A percentile compares a stretch with the other conserved stretches of the same genome.
Conservation (phyloP, 495 filamentous ascomycete species). For the Aspergillus incahuasiensis region DNA sequence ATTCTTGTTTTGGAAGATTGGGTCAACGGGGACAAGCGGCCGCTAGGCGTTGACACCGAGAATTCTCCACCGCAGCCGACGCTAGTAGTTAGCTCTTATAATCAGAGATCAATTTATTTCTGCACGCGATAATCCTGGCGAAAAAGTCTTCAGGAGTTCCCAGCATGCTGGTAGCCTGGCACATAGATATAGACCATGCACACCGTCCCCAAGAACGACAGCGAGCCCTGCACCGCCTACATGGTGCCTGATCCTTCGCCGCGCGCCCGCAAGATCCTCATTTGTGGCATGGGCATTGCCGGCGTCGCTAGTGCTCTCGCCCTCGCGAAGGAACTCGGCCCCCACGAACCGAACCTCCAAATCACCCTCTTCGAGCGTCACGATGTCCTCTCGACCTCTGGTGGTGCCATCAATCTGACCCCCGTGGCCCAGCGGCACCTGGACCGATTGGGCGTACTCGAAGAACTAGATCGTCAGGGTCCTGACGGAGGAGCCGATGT, state of each 20-base stretch:
- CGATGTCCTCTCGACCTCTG: constrained; percentile 50
- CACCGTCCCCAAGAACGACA: background rate
- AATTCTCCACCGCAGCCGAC: constrained; percentile 5
- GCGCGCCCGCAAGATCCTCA: constrained; percentile 30
- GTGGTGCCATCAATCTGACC: constrained; percentile 59
- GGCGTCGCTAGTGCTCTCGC: constrained; percentile 52
- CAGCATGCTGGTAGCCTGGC: background rate
- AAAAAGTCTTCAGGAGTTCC: background rate
- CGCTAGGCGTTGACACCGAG: background rate
- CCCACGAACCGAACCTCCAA: constrained; percentile 37
- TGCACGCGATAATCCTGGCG: background rate
- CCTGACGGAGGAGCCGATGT: constrained; percentile 42
- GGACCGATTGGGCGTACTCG: constrained; percentile 49
- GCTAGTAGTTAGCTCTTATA: background rate
- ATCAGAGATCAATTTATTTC: background rate
- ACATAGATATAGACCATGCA: constrained; percentile 3
- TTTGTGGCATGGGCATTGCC: constrained; percentile 55
- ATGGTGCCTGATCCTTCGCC: constrained; percentile 18
- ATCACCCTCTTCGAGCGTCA: constrained; percentile 57
- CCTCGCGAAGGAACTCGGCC: constrained; percentile 43
- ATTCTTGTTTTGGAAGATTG: background rate
- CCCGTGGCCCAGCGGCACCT: constrained; percentile 57
- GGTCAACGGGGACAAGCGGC: background rate
- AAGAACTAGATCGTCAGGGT: constrained; percentile 40
- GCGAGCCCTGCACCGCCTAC: constrained; percentile 9